Evolutionary conservation across 2,329 filamentous ascomycete genomes (phyloP).

Genomic region (Geosmithia putterillii): DNA sequence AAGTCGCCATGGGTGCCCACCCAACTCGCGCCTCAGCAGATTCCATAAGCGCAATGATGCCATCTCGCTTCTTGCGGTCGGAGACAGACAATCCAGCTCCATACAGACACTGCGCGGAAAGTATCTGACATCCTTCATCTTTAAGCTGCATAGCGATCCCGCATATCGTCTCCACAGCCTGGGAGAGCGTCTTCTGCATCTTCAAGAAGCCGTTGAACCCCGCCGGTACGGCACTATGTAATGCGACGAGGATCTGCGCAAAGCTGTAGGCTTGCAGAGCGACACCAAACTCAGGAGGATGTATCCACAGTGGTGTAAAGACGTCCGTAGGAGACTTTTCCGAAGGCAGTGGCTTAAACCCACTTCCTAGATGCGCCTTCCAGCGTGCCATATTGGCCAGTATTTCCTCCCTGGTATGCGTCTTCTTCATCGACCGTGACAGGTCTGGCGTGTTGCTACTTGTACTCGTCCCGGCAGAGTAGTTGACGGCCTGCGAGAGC

Average conservation of each 20-base stretch:
- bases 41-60: slow-evolving; percentile 21
- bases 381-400: slow-evolving; percentile 15
- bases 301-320: slow-evolving; percentile 35
- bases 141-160: slow-evolving; percentile 32
- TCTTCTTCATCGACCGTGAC: slow-evolving; percentile 8
- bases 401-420: background rate
- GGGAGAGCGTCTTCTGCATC: slow-evolving; percentile 10
- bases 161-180: slow-evolving; percentile 22
- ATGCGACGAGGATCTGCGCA: slow-evolving; percentile 33
- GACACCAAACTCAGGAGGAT: slow-evolving; percentile 32
- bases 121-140: slow-evolving; percentile 25
- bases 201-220: slow-evolving; percentile 29
- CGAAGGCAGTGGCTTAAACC: slow-evolving; percentile 26
- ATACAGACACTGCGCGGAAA: slow-evolving; percentile 30
- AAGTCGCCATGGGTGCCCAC: slow-evolving; percentile 23
- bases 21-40: slow-evolving; percentile 20
- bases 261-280: slow-evolving; percentile 39
- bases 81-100: slow-evolving; percentile 27
- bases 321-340: slow-evolving; percentile 9
- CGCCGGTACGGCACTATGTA: slow-evolving; percentile 9
- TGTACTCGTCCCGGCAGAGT: slow-evolving; percentile 30
- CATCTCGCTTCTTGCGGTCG: slow-evolving; percentile 18
- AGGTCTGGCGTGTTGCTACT: background rate
- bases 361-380: slow-evolving; percentile 18
- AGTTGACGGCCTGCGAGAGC: slow-evolving; percentile 38